Conservation (phyloP, 176 grass and related monocot genomes). For the Hsuehochloa calcarea region DNA sequence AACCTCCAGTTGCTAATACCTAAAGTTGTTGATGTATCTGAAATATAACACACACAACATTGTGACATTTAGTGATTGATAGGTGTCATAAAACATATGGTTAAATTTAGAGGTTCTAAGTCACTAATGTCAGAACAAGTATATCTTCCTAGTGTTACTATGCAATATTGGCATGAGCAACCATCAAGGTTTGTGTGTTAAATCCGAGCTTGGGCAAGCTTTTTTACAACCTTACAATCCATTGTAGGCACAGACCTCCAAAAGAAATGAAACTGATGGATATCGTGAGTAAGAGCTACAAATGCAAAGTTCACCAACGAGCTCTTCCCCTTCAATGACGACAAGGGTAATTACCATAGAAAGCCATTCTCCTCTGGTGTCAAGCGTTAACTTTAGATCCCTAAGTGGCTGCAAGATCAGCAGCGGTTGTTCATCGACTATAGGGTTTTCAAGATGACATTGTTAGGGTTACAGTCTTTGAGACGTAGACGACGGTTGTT, state of each 20-base stretch:
- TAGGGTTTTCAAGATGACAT: not conserved
- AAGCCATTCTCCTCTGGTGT: too few species aligned
- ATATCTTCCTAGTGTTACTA: not conserved
- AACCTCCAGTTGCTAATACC: not conserved
- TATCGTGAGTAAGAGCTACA: not conserved
- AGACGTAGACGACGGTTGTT: too few species aligned
- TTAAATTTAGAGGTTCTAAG: not conserved
- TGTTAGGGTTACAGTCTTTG: not conserved
- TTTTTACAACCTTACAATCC: too few species aligned
- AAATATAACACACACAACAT: not conserved
- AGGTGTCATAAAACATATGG: not conserved
- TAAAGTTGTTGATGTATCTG: not conserved
- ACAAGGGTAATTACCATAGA: too few species aligned
- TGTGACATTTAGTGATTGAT: not conserved
- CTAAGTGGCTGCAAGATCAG: too few species aligned
- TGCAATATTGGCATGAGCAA: not conserved
- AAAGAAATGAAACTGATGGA: not conserved
- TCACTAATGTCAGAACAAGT: too few species aligned
- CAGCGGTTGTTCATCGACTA: too few species aligned
- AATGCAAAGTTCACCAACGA: not conserved
- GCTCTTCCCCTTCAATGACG: too few species aligned
- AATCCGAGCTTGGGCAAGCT: too few species aligned
- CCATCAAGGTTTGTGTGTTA: too few species aligned
- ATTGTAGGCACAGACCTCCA: not conserved
- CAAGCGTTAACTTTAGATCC: too few species aligned